These are phyloP conservation scores for Dioscorea zingiberensis DNA, from an alignment of 106 monocot species.

Conservation along the genomic window DNA sequence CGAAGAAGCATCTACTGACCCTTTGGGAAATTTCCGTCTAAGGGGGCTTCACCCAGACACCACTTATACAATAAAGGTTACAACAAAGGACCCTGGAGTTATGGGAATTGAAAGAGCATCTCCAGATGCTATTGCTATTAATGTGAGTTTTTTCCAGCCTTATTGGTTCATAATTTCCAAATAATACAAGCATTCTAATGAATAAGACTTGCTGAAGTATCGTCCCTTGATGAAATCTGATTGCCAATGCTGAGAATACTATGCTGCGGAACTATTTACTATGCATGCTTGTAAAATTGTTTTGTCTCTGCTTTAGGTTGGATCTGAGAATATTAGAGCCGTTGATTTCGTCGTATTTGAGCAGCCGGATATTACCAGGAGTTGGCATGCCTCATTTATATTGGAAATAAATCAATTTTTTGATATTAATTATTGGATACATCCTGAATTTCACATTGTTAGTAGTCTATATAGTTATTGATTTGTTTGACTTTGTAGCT, in stretches of 20 bases:
- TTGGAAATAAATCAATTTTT: too few species aligned
- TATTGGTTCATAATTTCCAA: not conserved
- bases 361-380: slow-evolving; percentile 66
- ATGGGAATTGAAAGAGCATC: slow-evolving; percentile 76
- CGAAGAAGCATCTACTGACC: slow-evolving; percentile 82
- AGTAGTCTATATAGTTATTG: too few species aligned
- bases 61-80: slow-evolving; percentile 57
- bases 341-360: slow-evolving; percentile 89
- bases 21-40: slow-evolving; percentile 69
- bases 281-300: not conserved
- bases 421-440: too few species aligned
- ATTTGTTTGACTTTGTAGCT: too few species aligned
- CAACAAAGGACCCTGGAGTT: slow-evolving; percentile 37
- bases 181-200: too few species aligned
- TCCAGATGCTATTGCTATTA: slow-evolving; percentile 46
- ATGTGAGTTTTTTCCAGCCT: slow-evolving; percentile 21
- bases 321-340: slow-evolving; percentile 56
- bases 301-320: slow-evolving; percentile 41
- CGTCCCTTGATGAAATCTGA: not conserved
- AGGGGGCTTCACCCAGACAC: slow-evolving; percentile 85
- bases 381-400: too few species aligned
- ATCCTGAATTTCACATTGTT: too few species aligned
- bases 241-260: not conserved
- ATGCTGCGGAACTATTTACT: not conserved
- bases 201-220: not conserved